These are phyloP conservation scores for Peronospora farinosa DNA, from an alignment of 352 stramenopile genomes.

Conservation along the genomic window DNA sequence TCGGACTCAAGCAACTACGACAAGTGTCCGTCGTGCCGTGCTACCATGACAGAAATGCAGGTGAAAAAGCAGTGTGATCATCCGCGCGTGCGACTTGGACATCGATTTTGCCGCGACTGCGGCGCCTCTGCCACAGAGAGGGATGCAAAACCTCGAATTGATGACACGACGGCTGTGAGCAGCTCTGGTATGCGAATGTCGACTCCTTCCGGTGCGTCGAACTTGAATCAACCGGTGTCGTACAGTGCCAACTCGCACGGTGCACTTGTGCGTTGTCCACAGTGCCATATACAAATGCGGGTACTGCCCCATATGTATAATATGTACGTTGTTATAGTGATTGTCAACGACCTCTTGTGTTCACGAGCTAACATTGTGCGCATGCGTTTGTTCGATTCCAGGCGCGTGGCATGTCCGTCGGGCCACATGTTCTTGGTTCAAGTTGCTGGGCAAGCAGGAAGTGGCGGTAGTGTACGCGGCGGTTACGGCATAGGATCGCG, in stretches of 20 bases:
- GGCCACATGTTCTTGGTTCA: conserved; percentile 86
- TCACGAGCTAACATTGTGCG: conserved; percentile 6
- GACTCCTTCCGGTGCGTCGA: conserved; percentile 11
- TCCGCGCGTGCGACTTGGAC: conserved; percentile 65
- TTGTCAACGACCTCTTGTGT: neutral
- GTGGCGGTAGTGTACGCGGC: conserved; percentile 9
- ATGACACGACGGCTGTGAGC: conserved; percentile 24
- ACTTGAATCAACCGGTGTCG: conserved; percentile 47
- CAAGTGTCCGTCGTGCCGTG: conserved; percentile 75
- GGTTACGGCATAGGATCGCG: conserved; percentile 29
- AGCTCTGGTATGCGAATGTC: conserved; percentile 20
- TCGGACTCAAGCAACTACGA: conserved; percentile 79
- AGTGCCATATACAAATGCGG: conserved; percentile 85
- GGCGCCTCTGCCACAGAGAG: conserved; percentile 45
- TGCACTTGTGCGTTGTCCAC: conserved; percentile 76
- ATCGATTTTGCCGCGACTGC: conserved; percentile 79
- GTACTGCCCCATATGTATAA: conserved; percentile 87
- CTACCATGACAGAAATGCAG: conserved; percentile 74
- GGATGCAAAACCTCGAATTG: conserved; percentile 59
- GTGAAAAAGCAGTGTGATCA: conserved; percentile 82
- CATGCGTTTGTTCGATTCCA: conserved; percentile 12
- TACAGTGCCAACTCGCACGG: conserved; percentile 77
- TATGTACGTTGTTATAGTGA: conserved; percentile 52
- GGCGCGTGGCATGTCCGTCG: conserved; percentile 73
- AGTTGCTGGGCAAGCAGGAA: conserved; percentile 43